phyloP scores from a whole-genome alignment of 192 early-diverging fungal species.

The Backusella australiensis region DNA sequence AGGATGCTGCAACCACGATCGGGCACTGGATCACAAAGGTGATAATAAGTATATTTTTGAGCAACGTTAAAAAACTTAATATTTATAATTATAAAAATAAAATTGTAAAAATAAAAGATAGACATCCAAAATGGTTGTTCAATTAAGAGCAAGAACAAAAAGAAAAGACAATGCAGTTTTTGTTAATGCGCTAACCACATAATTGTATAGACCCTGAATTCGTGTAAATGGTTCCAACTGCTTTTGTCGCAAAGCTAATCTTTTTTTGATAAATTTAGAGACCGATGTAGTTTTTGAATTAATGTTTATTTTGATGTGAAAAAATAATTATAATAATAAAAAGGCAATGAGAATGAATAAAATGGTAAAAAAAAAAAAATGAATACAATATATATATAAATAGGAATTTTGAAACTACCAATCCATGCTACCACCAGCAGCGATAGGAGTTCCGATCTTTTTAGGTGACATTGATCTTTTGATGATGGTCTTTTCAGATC shows the following conservation, averaged over 20 bases:
- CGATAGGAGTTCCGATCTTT: neutral
- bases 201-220: neutral
- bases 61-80: conserved; percentile 1
- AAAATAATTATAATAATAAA: neutral
- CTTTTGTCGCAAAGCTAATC: neutral
- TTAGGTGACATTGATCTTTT: conserved; percentile 18
- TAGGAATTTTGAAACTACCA: neutral
- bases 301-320: neutral
- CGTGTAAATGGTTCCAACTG: conserved; percentile 4
- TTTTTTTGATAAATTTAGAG: neutral
- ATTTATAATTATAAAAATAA: neutral
- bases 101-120: neutral
- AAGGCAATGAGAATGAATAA: neutral
- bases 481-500: conserved; percentile 49
- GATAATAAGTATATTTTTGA: conserved; percentile 5
- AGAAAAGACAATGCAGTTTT: neutral
- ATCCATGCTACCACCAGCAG: neutral
- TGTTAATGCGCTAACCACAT: neutral
- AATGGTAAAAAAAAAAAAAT: neutral
- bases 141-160: neutral
- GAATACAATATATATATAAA: neutral
- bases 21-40: neutral
- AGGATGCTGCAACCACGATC: neutral
- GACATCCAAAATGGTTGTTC: neutral
- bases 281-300: neutral